Evolutionary conservation across 306 rosid species (phyloP).

Genomic region (Ochetophila trinervis): DNA sequence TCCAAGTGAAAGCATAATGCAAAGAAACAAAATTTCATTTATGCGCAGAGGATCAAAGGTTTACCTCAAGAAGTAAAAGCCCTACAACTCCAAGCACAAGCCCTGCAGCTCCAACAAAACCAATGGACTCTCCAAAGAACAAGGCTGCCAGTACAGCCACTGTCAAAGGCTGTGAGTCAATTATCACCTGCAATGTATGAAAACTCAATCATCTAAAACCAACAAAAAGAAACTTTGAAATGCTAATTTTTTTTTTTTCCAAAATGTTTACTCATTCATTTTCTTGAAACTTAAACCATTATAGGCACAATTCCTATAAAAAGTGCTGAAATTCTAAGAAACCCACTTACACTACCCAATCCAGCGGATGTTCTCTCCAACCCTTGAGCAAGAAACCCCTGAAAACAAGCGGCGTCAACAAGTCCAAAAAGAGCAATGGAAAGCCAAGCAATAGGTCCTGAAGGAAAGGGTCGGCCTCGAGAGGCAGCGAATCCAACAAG

Average conservation of each 20-base stretch:
- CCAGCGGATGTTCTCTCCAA: constrained; percentile 89
- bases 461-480: constrained; percentile 65
- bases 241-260: too few relatives aligned
- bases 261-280: too few relatives aligned
- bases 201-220: constrained; percentile 10
- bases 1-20: too few relatives aligned
- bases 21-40: neutral
- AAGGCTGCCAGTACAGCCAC: constrained; percentile 89
- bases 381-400: constrained; percentile 95
- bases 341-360: constrained; percentile 76
- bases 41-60: neutral
- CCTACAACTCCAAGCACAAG: constrained; percentile 89
- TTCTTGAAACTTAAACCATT: too few relatives aligned
- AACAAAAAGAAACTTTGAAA: constrained; percentile 6
- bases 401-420: constrained; percentile 84
- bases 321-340: neutral
- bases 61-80: constrained; percentile 83
- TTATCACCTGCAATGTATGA: constrained; percentile 65
- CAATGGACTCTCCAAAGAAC: constrained; percentile 87
- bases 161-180: constrained; percentile 95
- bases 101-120: constrained; percentile 78
- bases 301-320: neutral
- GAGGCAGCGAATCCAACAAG: constrained; percentile 72
- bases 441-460: constrained; percentile 76
- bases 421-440: constrained; percentile 73